phyloP scores from a whole-genome alignment of 306 rosid species.

The Prunus davidiana region DNA sequence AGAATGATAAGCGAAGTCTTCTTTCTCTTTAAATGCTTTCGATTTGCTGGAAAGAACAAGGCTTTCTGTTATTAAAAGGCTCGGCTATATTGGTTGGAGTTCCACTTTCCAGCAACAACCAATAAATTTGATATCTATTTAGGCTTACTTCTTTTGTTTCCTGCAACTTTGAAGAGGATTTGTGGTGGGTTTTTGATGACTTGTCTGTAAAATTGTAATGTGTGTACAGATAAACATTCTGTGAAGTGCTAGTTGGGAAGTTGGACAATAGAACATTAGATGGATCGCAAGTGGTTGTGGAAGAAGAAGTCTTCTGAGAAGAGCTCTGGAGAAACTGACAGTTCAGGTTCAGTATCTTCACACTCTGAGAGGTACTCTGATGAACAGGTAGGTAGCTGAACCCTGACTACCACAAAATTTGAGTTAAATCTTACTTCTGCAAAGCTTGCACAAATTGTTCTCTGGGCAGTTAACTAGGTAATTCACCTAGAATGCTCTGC shows the following conservation, averaged over 20 bases:
- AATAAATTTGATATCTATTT: neutral
- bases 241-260: slow-evolving; percentile 32
- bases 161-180: slow-evolving; percentile 4
- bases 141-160: slow-evolving; percentile 10
- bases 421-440: slow-evolving; percentile 1
- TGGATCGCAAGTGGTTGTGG: slow-evolving; percentile 89
- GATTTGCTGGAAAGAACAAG: slow-evolving; percentile 22
- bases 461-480: neutral
- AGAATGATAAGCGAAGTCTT: slow-evolving; percentile 34
- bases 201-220: neutral
- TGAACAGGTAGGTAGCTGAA: slow-evolving; percentile 57
- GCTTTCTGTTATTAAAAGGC: slow-evolving; percentile 24
- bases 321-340: slow-evolving; percentile 73
- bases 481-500: neutral
- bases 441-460: neutral
- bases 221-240: slow-evolving; percentile 34
- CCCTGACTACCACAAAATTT: slow-evolving; percentile 1
- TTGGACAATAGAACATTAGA: slow-evolving; percentile 33
- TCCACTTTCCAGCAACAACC: slow-evolving; percentile 5
- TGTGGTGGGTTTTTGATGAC: slow-evolving; percentile 20
- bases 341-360: slow-evolving; percentile 82
- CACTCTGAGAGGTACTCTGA: slow-evolving; percentile 74
- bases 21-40: slow-evolving; percentile 13
- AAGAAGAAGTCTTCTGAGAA: slow-evolving; percentile 74
- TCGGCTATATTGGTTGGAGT: slow-evolving; percentile 18